Conservation (phyloP, 805 yeast species). For the Blastobotrys robertii region DNA sequence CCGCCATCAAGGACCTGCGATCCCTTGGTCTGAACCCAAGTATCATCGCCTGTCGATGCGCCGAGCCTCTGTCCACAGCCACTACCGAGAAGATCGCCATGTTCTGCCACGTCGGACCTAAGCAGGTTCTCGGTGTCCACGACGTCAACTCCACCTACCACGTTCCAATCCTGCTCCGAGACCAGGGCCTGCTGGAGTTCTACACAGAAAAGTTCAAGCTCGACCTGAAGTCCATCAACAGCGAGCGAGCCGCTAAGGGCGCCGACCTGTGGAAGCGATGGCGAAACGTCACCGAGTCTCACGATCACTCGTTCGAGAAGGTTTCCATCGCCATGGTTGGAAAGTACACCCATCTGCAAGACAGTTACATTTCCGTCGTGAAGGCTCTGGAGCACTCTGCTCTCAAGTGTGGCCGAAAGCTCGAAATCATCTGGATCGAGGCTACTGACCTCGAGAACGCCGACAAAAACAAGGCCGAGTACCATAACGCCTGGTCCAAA, state of each 20-base stretch:
- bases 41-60: conserved; percentile 96
- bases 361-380: conserved; percentile 88
- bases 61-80: conserved; percentile 65
- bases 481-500: conserved; percentile 92
- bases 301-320: conserved; percentile 74
- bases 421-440: conserved; percentile 94
- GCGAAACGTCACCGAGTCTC: conserved; percentile 67
- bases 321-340: conserved; percentile 96
- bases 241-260: conserved; percentile 56
- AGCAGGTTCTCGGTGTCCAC: conserved; percentile 93
- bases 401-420: conserved; percentile 74
- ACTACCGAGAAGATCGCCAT: conserved; percentile 95
- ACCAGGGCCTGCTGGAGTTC: conserved; percentile 74
- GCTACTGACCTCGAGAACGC: conserved; percentile 79
- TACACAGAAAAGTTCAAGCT: conserved; percentile 61
- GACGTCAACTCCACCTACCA: conserved; percentile 96
- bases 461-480: conserved; percentile 55
- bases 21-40: conserved; percentile 92
- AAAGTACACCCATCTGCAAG: conserved; percentile 91
- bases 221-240: conserved; percentile 35
- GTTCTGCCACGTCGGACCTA: conserved; percentile 99
- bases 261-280: conserved; percentile 60
- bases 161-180: conserved; percentile 83
- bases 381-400: conserved; percentile 94
- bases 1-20: conserved; percentile 94